Evolutionary conservation across 2,329 filamentous ascomycete genomes (phyloP), one percentile per base, ranked within the genome.

Genomic region (Anisogramma anomala): DNA sequence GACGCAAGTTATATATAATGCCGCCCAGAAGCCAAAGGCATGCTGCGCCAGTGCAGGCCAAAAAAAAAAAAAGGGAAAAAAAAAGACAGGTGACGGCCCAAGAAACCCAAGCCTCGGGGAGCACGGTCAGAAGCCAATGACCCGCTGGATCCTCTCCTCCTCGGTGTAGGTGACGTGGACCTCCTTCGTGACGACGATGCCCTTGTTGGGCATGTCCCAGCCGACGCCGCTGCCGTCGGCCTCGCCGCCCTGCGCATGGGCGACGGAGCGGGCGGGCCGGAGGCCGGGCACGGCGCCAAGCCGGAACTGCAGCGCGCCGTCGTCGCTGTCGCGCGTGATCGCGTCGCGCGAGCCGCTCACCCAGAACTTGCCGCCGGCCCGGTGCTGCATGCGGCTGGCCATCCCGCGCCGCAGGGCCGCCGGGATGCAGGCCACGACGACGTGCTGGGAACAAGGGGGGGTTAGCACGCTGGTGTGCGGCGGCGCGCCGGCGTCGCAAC

Each of bases 111-210:
- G n/a, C n/a, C n/a, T n/a, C n/a, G n/a, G n/a, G n/a, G n/a, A n/a
- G n/a, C n/a, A n/a, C n/a, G n/a, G n/a, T 27, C 6, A 46, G 33
- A 46, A 46, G 9, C 43, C 43, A 14, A 46, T 42, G 9, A 46
- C 33, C 10, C 27, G 22, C 26, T 46, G 36, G 17, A 46, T 46
- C 10, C 40, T 30, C 10, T 46, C 32, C 23, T 46, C 43, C 14
- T 46, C 40, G 6, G 36, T 39, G 27, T 43, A 37, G 15, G 37
- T 37, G 13, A 46, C 23, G 11, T 33, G 32, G 6, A 46, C 34
- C 10, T 46, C 43, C 10, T 34, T 43, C 3, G 43, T 46, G 13
- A 46, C 43, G 8, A 46, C 26, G 13, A 46, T 46, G 10, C 27
- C 43, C 5, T 39, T 27, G 8, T 33, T 40, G 4, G 39, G 13